These are phyloP conservation scores for Eimeria nieschulzi DNA, from an alignment of 169 alveolate species.

Conservation along the genomic window DNA sequence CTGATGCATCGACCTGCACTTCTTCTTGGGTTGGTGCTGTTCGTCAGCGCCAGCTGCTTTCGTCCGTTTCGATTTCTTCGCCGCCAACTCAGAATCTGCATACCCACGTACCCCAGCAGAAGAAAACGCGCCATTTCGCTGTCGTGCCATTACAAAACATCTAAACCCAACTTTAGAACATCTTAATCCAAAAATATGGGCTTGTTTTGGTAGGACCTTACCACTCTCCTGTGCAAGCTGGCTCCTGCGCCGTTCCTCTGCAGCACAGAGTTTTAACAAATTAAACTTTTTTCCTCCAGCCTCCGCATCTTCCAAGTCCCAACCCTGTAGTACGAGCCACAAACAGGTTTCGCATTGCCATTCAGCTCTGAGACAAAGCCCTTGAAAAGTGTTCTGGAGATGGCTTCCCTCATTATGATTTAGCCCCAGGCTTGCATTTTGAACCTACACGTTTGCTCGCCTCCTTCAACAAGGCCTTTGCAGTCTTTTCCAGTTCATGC, in stretches of 20 bases:
- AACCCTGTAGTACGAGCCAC: not conserved
- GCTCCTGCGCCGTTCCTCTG: not conserved
- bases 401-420: not conserved
- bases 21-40: not conserved
- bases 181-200: not conserved
- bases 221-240: not conserved
- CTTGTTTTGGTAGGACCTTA: not conserved
- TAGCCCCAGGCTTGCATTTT: not conserved
- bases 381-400: not conserved
- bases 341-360: not conserved
- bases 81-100: not conserved
- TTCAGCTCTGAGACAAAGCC: not conserved
- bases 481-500: slow-evolving; percentile 4
- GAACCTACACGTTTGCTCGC: slow-evolving; percentile 4
- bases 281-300: not conserved
- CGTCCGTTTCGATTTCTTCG: not conserved
- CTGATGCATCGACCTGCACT: not conserved
- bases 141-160: not conserved
- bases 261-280: slow-evolving; percentile 14
- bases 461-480: not conserved
- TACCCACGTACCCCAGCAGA: not conserved
- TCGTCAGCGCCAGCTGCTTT: not conserved
- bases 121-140: not conserved
- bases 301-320: slow-evolving; percentile 15
- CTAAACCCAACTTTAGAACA: not conserved